Base-by-base conservation (phyloP, 441 rosid genomes). In the Gossypium aridum region DNA sequence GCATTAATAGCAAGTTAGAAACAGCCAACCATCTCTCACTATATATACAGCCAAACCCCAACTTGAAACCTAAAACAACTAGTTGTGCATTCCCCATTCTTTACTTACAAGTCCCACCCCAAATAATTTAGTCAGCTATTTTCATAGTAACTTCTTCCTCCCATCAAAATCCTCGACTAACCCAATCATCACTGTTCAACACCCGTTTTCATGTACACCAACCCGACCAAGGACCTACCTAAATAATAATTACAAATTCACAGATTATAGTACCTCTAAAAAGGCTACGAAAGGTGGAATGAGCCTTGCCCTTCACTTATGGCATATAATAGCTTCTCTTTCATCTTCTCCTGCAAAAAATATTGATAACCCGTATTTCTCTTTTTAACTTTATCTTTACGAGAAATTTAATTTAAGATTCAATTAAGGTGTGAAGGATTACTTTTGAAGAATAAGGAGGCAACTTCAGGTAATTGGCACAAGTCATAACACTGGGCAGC, bases 301-400 rank as follows among this genome's bases (percentile, higher is more conserved):
- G 98, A 92, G 70, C 99, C 98, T 82, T 92, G 99, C 51, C 99
- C 99, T 85, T 96, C 99, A 2, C 88, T 92, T 82, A 96, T 91
- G 23, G 98, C 99, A 78, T 91, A 93, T 64, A 94, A 43, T 13
- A 96, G 88, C 82, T 90, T 96, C 87, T 92, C 98, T 86, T 81
- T 92, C 98, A 92, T 91, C 87, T 78, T 93, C 75, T 93, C 99
- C 99, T 96, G 94, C 83, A 87, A 60, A 47, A 26, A 37, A 10
- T 16, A 55, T 25, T 54, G 31, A 54, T 3, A 0, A 20, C 28
- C 51, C 16, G 13, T 25, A 3, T 45, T 4, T 63, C 14, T n/a
- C 16, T 6, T 1, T 22, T 51, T 3, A 51, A 16, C n/a, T 63
- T 51, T 13, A 64, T 7, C 2, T 34, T 54, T 62, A 3, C 14